These are phyloP conservation scores for Triticum dicoccoides DNA, from an alignment of 176 grass and related monocot species.

Conservation along the genomic window DNA sequence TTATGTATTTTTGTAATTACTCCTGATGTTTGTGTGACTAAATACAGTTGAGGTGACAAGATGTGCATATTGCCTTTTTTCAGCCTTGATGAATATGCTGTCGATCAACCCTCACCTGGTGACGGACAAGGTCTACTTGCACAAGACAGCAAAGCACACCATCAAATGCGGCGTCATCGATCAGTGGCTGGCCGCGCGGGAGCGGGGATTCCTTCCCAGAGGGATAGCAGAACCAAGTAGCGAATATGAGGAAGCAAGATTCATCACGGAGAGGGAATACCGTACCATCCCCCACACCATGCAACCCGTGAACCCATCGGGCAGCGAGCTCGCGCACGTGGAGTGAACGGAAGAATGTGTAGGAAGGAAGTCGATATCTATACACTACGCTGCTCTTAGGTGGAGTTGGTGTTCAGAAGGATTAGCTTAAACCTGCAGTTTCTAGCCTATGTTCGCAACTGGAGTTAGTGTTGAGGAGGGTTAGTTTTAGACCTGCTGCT, in stretches of 20 bases:
- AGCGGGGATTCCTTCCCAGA: slow-evolving; percentile 51
- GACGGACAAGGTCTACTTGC: slow-evolving; percentile 68
- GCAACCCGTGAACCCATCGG: neutral
- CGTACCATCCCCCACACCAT: slow-evolving; percentile 33
- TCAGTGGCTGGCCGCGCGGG: slow-evolving; percentile 59
- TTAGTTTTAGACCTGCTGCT: no score
- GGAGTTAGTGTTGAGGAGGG: no score
- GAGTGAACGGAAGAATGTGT: slow-evolving; percentile 2
- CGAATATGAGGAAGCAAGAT: slow-evolving; percentile 29
- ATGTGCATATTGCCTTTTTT: no score
- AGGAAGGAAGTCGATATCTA: neutral
- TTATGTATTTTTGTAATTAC: no score
- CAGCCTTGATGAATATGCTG: no score
- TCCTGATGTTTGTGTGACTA: neutral
- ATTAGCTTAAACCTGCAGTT: slow-evolving; percentile 12
- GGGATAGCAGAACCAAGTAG: slow-evolving; percentile 23
- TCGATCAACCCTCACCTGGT: slow-evolving; percentile 31
- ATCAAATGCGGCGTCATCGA: slow-evolving; percentile 71
- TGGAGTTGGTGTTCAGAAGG: slow-evolving; percentile 12
- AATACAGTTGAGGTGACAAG: neutral
- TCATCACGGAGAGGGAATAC: slow-evolving; percentile 61
- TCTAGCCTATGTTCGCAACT: no score
- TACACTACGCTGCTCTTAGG: neutral
- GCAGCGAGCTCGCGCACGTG: slow-evolving; percentile 21
- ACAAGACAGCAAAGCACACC: slow-evolving; percentile 49